Evolutionary conservation across 1,284 basidiomycete genomes (phyloP).

Genomic region (Trichosporon ovoides): DNA sequence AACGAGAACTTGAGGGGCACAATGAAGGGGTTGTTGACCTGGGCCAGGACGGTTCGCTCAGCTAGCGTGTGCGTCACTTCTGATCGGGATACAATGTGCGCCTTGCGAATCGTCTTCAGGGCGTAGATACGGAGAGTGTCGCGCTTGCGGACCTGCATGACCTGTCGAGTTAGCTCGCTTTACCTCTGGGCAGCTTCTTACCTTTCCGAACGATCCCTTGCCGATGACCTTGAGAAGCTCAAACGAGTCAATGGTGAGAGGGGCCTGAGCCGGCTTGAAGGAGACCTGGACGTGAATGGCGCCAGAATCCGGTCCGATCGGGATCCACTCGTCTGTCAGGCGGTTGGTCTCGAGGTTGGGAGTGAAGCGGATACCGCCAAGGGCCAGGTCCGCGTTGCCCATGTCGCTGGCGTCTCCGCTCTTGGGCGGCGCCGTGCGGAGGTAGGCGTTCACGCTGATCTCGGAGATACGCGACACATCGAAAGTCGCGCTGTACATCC

Average conservation of each 20-base stretch:
- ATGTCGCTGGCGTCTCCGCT: slow-evolving; percentile 69
- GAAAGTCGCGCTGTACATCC: slow-evolving; percentile 97
- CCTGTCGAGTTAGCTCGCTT: slow-evolving; percentile 52
- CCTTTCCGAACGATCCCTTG: slow-evolving; percentile 82
- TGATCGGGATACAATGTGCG: slow-evolving; percentile 93
- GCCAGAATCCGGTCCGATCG: slow-evolving; percentile 73
- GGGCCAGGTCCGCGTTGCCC: slow-evolving; percentile 81
- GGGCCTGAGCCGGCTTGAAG: slow-evolving; percentile 76
- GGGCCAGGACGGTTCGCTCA: slow-evolving; percentile 90
- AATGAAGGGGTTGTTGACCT: slow-evolving; percentile 98
- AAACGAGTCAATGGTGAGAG: slow-evolving; percentile 90
- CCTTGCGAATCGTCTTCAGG: slow-evolving; percentile 97
- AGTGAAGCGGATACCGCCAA: slow-evolving; percentile 86
- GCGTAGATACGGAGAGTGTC: slow-evolving; percentile 98
- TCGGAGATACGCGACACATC: slow-evolving; percentile 86
- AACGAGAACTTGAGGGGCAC: slow-evolving; percentile 99
- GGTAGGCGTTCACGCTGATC: slow-evolving; percentile 79
- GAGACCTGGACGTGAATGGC: slow-evolving; percentile 94
- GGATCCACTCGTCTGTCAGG: slow-evolving; percentile 70
- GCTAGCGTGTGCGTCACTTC: slow-evolving; percentile 99
- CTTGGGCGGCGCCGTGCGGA: slow-evolving; percentile 64
- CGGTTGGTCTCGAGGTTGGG: slow-evolving; percentile 69
- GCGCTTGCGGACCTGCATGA: slow-evolving; percentile 98
- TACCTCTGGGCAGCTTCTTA: background rate
- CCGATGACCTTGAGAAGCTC: slow-evolving; percentile 98